A percentile compares a stretch with the other conserved stretches of the same genome.
Evolutionary conservation across 805 yeast species (phyloP).

Genomic region (Lipomyces yamanashiensis): DNA sequence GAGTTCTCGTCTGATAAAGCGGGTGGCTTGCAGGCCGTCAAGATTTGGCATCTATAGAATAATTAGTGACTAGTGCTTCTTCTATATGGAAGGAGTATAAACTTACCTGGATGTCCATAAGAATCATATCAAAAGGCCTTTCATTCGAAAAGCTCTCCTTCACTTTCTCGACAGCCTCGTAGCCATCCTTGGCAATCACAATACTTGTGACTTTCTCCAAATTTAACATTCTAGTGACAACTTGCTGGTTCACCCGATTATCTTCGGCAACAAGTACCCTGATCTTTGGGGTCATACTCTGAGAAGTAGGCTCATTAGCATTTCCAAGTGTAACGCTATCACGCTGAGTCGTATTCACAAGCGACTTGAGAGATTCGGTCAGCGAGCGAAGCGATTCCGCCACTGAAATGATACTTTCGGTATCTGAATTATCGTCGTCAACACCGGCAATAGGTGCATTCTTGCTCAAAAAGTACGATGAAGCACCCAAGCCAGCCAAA

Average conservation of each 20-base stretch:
- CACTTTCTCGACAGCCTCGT: constrained; percentile 78
- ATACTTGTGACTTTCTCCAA: constrained; percentile 78
- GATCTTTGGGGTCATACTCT: constrained; percentile 1
- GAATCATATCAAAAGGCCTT: constrained; percentile 65
- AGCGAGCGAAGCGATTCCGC: constrained; percentile 23
- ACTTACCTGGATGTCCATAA: constrained; percentile 84
- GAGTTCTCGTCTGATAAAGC: constrained; percentile 65
- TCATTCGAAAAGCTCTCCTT: constrained; percentile 49
- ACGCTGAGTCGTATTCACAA: background rate
- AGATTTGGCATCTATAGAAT: constrained; percentile 75
- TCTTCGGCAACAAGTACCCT: constrained; percentile 90
- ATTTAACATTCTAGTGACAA: constrained; percentile 82
- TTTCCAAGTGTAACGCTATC: background rate
- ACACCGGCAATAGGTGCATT: constrained; percentile 1
- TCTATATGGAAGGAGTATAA: background rate
- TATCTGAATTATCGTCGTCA: constrained; percentile 22
- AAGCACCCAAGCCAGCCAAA: constrained; percentile 27
- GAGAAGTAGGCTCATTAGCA: background rate
- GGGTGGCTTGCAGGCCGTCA: constrained; percentile 88
- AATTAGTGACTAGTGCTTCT: background rate
- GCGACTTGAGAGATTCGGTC: constrained; percentile 8
- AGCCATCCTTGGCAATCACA: constrained; percentile 85
- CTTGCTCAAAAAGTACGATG: constrained; percentile 24
- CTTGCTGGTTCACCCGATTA: constrained; percentile 91
- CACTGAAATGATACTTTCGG: constrained; percentile 17